Conservation (phyloP, 1,284 basidiomycete genomes). For the Rhodotorula glutinis region DNA sequence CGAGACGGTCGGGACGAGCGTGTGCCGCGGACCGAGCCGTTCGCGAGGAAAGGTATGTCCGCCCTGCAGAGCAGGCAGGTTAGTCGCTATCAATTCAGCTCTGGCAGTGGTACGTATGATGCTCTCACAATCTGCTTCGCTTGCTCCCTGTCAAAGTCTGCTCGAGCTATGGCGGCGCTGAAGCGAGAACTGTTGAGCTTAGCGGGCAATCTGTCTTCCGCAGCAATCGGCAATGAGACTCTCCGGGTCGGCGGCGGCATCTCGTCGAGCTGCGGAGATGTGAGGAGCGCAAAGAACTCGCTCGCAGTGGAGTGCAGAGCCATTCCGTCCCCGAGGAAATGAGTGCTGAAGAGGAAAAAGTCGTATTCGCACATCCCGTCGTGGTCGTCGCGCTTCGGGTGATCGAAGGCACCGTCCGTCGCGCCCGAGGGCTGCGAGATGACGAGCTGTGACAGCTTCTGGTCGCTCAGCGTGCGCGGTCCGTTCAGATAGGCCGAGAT, state of each 20-base stretch:
- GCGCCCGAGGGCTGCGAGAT: slow-evolving; percentile 52
- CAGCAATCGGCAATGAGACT: background rate
- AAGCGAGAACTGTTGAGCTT: background rate
- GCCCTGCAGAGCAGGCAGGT: slow-evolving; percentile 47
- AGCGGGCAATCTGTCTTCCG: background rate
- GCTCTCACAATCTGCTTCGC: slow-evolving; percentile 34
- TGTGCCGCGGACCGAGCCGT: slow-evolving; percentile 53
- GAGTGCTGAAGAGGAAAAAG: slow-evolving; percentile 64
- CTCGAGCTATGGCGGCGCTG: slow-evolving; percentile 43
- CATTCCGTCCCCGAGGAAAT: slow-evolving; percentile 74
- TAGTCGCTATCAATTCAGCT: too few species aligned
- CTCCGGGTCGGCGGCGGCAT: background rate
- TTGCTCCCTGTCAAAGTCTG: slow-evolving; percentile 60
- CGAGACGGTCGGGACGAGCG: slow-evolving; percentile 63
- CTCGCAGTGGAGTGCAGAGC: slow-evolving; percentile 70
- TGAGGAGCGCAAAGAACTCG: slow-evolving; percentile 64
- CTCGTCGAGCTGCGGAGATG: background rate
- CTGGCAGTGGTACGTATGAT: too few species aligned
- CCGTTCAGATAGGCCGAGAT: slow-evolving; percentile 70
- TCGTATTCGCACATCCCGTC: slow-evolving; percentile 51
- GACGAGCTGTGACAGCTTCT: slow-evolving; percentile 67
- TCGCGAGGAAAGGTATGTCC: slow-evolving; percentile 63
- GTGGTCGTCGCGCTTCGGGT: background rate
- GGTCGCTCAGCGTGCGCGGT: slow-evolving; percentile 64
- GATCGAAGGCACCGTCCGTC: background rate